phyloP scores from a whole-genome alignment of 441 rosid genomes.

The Mallotus japonicus region DNA sequence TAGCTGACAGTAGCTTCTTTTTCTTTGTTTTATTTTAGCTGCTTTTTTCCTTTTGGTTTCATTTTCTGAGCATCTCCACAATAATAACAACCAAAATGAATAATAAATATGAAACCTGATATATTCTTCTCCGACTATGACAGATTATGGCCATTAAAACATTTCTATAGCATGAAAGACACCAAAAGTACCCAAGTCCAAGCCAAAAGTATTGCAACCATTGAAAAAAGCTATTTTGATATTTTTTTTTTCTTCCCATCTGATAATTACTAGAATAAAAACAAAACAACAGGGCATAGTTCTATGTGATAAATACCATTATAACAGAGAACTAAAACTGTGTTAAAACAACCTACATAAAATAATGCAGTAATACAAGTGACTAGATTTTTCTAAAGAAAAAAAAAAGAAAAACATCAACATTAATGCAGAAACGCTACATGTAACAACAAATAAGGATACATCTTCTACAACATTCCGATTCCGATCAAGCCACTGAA shows the following conservation, averaged over 20 bases:
- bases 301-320: not conserved
- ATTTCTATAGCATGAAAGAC: not conserved
- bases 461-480: conserved; percentile 76
- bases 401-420: no score
- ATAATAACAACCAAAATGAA: not conserved
- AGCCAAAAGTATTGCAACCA: not conserved
- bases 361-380: not conserved
- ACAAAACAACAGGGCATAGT: no score
- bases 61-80: not conserved
- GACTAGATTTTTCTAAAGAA: not conserved
- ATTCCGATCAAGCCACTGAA: conserved; percentile 91
- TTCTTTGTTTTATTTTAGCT: no score
- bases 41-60: not conserved
- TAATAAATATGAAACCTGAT: not conserved
- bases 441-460: conserved; percentile 41
- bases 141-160: not conserved
- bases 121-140: not conserved
- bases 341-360: not conserved
- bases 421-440: not conserved
- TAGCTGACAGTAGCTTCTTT: not conserved
- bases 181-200: not conserved
- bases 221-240: not conserved
- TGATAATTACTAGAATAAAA: not conserved
- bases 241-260: not conserved
- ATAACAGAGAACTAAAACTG: not conserved